Percentiles rank a stretch among this genome's conserved stretches.
phyloP scores from a whole-genome alignment of 108 stramenopile genomes.

The Epithemia pelagica region DNA sequence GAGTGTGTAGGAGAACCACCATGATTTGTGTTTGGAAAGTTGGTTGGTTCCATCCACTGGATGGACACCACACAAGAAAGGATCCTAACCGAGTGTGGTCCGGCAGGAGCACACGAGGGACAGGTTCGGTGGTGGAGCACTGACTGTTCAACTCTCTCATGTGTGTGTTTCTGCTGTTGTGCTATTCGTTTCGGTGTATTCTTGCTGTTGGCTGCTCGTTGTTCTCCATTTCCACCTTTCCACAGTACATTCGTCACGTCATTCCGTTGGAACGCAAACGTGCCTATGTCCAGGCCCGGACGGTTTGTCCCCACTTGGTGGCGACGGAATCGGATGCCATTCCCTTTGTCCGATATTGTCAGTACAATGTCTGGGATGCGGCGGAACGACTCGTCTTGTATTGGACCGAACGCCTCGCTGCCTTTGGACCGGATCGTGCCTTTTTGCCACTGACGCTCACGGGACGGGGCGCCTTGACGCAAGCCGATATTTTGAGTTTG shows the following conservation, averaged over 20 bases:
- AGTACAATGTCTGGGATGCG: conserved; percentile 14
- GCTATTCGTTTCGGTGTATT: too few species aligned
- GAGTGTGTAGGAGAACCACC: too few species aligned
- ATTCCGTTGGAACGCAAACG: conserved; percentile 13
- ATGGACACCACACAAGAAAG: too few species aligned
- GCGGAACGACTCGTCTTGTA: conserved; percentile 18
- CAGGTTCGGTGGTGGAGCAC: too few species aligned
- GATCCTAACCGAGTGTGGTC: too few species aligned
- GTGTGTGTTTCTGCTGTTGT: too few species aligned
- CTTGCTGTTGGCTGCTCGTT: too few species aligned
- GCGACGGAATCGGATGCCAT: conserved; percentile 13
- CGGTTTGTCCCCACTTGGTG: conserved; percentile 12
- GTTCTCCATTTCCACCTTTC: background rate
- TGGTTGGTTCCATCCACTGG: too few species aligned
- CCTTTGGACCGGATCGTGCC: conserved; percentile 16
- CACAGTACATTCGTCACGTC: background rate
- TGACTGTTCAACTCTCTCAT: too few species aligned
- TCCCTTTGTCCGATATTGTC: conserved; percentile 13
- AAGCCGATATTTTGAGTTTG: background rate
- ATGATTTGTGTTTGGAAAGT: too few species aligned
- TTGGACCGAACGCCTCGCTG: conserved; percentile 15
- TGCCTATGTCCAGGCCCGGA: conserved; percentile 13
- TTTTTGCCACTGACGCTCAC: conserved; percentile 9
- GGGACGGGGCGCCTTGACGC: conserved; percentile 5
- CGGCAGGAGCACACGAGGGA: too few species aligned